Percentiles rank a stretch among this genome's conserved stretches.
These are phyloP conservation scores for Citrus maxima DNA, from an alignment of 345 rosid species.

Conservation along the genomic window DNA sequence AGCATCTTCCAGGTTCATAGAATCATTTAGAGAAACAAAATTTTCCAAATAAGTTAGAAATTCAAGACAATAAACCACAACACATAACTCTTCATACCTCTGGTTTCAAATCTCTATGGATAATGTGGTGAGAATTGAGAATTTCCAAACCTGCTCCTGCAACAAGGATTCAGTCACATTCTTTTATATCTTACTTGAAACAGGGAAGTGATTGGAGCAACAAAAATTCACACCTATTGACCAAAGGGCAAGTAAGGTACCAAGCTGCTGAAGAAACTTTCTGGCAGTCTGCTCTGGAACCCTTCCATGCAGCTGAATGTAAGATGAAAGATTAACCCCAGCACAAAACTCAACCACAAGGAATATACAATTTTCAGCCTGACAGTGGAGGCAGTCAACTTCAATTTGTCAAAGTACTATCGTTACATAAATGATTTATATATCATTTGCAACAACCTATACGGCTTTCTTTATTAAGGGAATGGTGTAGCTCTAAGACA, in stretches of 20 bases:
- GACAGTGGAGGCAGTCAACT: conserved; percentile 6
- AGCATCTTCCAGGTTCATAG: not conserved
- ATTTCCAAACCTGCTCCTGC: conserved; percentile 64
- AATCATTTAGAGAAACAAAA: not conserved
- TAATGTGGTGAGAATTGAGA: conserved; percentile 44
- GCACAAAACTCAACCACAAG: conserved; percentile 59
- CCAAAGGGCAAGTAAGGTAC: conserved; percentile 22
- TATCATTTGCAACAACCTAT: not conserved
- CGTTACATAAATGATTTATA: not conserved
- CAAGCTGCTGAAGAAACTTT: conserved; percentile 58
- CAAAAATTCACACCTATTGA: not conserved
- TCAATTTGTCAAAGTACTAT: not conserved
- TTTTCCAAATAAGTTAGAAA: not conserved
- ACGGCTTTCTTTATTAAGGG: too few relatives aligned
- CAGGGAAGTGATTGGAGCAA: not conserved
- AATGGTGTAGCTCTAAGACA: too few relatives aligned
- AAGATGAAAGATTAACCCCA: conserved; percentile 59
- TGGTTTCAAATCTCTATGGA: conserved; percentile 69
- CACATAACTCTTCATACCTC: conserved; percentile 32
- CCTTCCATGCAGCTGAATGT: conserved; percentile 42
- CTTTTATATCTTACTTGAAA: not conserved
- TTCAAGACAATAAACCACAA: not conserved
- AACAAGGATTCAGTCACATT: not conserved
- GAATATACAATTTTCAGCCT: conserved; percentile 42
- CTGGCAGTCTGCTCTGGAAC: conserved; percentile 46